Evolutionary conservation across 202 grass and related monocot genomes (phyloP).

Genomic region (Cymbopogon flexuosus): DNA sequence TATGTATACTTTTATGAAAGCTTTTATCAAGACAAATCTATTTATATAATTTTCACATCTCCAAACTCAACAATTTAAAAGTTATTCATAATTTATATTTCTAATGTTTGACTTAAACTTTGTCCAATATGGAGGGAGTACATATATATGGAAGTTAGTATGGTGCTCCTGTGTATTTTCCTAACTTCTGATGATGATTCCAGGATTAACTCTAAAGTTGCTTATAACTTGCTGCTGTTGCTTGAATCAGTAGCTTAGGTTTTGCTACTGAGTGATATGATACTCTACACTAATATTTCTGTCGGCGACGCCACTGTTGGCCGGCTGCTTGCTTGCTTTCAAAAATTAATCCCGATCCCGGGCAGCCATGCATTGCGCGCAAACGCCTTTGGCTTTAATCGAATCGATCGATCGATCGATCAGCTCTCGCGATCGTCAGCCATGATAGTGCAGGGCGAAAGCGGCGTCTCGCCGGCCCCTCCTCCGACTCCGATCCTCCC

Average conservation of each 20-base stretch:
- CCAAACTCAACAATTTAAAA: too few species aligned
- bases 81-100: too few species aligned
- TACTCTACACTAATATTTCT: too few species aligned
- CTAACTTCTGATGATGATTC: too few species aligned
- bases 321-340: not conserved
- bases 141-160: too few species aligned
- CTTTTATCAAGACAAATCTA: too few species aligned
- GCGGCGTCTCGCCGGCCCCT: slow-evolving; percentile 32
- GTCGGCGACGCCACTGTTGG: not conserved
- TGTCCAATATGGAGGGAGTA: too few species aligned
- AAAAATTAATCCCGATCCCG: not conserved
- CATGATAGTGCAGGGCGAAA: slow-evolving; percentile 52
- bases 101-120: too few species aligned
- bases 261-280: not conserved
- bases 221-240: not conserved
- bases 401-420: not conserved
- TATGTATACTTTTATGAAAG: too few species aligned
- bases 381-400: slow-evolving; percentile 45
- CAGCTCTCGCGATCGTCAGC: slow-evolving; percentile 23
- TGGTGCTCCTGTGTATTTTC: too few species aligned
- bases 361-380: not conserved
- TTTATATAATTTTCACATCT: too few species aligned
- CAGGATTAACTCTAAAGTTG: too few species aligned
- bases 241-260: not conserved
- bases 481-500: not conserved